These are phyloP conservation scores for Debaryomycetaceae sp. DNA, from an alignment of 1,139 yeast genomes.

Conservation along the genomic window DNA sequence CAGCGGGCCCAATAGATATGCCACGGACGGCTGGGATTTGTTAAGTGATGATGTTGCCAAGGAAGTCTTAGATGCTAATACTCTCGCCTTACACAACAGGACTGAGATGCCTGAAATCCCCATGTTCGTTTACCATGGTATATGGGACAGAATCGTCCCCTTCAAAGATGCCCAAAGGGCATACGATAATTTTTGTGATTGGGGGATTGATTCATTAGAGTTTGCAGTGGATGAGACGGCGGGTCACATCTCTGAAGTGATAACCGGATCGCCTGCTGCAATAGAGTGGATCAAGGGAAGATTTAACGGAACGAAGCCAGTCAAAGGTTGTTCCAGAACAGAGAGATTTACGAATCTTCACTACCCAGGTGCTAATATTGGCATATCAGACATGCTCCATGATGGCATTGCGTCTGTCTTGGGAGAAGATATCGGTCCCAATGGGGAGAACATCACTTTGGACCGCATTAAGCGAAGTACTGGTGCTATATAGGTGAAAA, in stretches of 20 bases:
- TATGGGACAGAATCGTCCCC: slow-evolving; percentile 21
- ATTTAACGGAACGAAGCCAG: slow-evolving; percentile 4
- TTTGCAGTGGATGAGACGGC: slow-evolving; percentile 5
- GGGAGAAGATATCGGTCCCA: slow-evolving; percentile 1
- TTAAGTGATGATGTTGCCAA: background rate
- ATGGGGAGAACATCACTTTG: slow-evolving; percentile 1
- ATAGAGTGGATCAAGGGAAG: slow-evolving; percentile 6
- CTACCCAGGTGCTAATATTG: background rate
- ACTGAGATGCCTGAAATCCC: slow-evolving; percentile 16
- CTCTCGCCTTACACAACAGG: slow-evolving; percentile 16
- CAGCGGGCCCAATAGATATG: slow-evolving; percentile 7
- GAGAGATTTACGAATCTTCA: background rate
- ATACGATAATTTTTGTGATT: slow-evolving; percentile 19
- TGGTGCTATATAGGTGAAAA: background rate
- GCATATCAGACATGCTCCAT: background rate
- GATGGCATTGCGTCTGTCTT: background rate
- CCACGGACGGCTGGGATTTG: background rate
- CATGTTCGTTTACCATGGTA: slow-evolving; percentile 22
- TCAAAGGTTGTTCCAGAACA: slow-evolving; percentile 3
- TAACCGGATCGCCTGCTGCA: slow-evolving; percentile 6
- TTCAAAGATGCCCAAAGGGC: slow-evolving; percentile 14
- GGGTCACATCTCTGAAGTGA: slow-evolving; percentile 6
- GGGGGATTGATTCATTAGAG: slow-evolving; percentile 8
- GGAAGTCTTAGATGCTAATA: slow-evolving; percentile 5
- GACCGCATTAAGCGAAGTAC: background rate